These are phyloP conservation scores for Pulveroboletus sp. DNA, from an alignment of 768 basidiomycete genomes.

Conservation along the genomic window DNA sequence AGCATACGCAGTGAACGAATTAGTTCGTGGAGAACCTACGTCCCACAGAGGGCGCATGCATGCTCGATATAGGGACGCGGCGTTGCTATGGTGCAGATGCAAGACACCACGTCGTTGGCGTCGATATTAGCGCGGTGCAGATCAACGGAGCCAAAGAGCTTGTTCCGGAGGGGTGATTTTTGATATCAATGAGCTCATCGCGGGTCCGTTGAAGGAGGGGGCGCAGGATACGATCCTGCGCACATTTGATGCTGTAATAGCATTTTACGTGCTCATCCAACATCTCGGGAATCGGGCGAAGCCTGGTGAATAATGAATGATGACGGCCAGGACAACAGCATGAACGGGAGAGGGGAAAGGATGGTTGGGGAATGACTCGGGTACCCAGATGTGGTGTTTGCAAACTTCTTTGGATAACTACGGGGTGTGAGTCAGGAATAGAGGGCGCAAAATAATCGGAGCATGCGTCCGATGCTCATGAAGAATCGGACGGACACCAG, in stretches of 20 bases:
- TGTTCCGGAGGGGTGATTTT: constrained; percentile 4
- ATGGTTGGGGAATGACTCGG: background rate
- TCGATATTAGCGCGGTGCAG: constrained; percentile 5
- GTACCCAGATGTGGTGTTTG: constrained; percentile 7
- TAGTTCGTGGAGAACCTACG: background rate
- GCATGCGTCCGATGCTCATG: constrained; percentile 4
- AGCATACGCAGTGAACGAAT: constrained; percentile 2
- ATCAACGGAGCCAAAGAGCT: constrained; percentile 8
- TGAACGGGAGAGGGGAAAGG: background rate
- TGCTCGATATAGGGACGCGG: constrained; percentile 9
- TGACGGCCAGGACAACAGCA: constrained; percentile 3
- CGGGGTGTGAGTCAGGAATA: constrained; percentile 6
- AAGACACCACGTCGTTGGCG: constrained; percentile 5
- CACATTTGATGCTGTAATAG: constrained; percentile 2
- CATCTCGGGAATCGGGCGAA: constrained; percentile 18
- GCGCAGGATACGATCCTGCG: background rate
- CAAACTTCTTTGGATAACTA: constrained; percentile 7
- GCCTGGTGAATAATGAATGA: constrained; percentile 8
- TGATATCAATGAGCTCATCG: constrained; percentile 7
- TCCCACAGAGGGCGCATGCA: background rate
- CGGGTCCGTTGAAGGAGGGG: background rate
- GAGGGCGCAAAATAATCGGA: constrained; percentile 9
- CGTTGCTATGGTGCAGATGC: constrained; percentile 6
- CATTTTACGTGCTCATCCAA: constrained; percentile 6
- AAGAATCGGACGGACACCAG: constrained; percentile 7